A percentile compares a stretch with the other conserved stretches of the same genome.
Evolutionary conservation across 176 grass and related monocot genomes (phyloP).

Genomic region (Poa pratensis): DNA sequence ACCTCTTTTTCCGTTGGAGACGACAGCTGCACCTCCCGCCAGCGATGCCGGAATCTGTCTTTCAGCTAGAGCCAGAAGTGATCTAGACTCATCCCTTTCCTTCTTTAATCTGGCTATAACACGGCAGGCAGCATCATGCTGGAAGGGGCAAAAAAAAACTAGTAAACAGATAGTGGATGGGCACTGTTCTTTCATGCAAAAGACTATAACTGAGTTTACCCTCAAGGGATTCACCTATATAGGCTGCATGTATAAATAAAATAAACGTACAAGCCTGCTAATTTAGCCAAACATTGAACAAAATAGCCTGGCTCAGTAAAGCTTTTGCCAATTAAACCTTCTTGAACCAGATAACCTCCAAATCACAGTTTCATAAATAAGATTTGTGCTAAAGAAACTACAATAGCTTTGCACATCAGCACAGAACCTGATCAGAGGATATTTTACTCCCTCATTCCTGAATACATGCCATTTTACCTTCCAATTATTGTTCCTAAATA

Average conservation of each 20-base stretch:
- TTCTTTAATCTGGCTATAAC: conserved; percentile 99
- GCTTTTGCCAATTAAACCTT: neutral
- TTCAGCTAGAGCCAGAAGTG: conserved; percentile 87
- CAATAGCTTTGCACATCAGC: neutral
- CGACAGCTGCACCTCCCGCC: conserved; percentile 48
- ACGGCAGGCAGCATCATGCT: conserved; percentile 99
- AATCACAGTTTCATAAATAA: neutral
- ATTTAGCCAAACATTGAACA: conserved; percentile 21
- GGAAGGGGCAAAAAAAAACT: conserved; percentile 36
- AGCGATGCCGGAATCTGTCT: conserved; percentile 68
- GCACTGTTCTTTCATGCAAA: conserved; percentile 1
- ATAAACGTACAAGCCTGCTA: conserved; percentile 2
- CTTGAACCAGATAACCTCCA: neutral
- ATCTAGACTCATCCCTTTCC: conserved; percentile 97
- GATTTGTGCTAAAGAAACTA: conserved; percentile 7
- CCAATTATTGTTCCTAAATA: neutral
- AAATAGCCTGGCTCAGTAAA: neutral
- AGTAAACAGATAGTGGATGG: conserved; percentile 22
- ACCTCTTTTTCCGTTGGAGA: conserved; percentile 96
- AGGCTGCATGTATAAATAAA: conserved; percentile 1
- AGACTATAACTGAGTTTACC: neutral
- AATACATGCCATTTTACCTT: conserved; percentile 6
- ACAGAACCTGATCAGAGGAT: neutral
- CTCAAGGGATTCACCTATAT: neutral
- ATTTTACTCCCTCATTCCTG: neutral